phyloP scores from a whole-genome alignment of 257 asterid genomes.

The Craterostigma plantagineum region DNA sequence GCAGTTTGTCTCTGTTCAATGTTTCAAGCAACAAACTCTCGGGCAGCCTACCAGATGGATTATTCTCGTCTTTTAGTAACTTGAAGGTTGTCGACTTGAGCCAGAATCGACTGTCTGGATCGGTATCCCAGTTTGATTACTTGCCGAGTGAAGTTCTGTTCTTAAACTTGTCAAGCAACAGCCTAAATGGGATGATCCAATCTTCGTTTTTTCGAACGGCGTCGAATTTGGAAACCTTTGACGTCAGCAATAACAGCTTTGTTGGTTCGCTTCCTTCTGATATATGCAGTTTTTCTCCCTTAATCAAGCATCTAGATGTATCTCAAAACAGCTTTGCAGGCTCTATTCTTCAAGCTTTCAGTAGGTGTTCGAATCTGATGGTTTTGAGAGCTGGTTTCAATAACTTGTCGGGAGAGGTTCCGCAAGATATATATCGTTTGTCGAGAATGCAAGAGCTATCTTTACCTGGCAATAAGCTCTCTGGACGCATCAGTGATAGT shows the following conservation, averaged over 20 bases:
- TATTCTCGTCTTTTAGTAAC: conserved; percentile 25
- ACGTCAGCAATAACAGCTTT: conserved; percentile 70
- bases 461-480: conserved; percentile 51
- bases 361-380: conserved; percentile 29
- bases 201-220: conserved; percentile 32
- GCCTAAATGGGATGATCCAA: conserved; percentile 34
- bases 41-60: conserved; percentile 39
- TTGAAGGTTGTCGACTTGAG: conserved; percentile 46
- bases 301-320: conserved; percentile 39
- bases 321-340: conserved; percentile 56
- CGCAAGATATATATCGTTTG: conserved; percentile 35
- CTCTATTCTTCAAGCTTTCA: conserved; percentile 32
- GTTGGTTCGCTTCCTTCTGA: conserved; percentile 37
- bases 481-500: conserved; percentile 34
- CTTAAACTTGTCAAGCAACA: conserved; percentile 57
- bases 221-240: conserved; percentile 27
- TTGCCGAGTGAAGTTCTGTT: conserved; percentile 22
- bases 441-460: conserved; percentile 35
- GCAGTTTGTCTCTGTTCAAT: conserved; percentile 26
- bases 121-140: conserved; percentile 14
- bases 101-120: conserved; percentile 45
- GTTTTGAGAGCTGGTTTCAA: conserved; percentile 56
- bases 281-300: conserved; percentile 30
- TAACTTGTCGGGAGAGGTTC: conserved; percentile 41
- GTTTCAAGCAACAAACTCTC: conserved; percentile 43